Evolutionary conservation across 148 eudicot species (phyloP).

Genomic region (Nepenthes gracilis): DNA sequence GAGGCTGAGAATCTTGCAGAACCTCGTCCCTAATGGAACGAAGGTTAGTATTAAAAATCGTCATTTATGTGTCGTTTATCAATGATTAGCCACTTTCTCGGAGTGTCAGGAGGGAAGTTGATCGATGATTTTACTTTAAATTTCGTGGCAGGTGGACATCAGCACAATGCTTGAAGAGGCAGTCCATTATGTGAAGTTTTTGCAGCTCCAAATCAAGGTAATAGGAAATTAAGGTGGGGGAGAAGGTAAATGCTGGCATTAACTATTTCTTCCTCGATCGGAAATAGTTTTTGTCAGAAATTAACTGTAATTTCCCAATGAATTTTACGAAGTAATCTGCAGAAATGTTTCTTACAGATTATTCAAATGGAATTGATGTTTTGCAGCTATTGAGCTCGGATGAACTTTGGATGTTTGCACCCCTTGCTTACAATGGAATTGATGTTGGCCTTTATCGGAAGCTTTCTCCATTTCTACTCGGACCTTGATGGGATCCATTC

Average conservation of each 20-base stretch:
- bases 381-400: constrained; percentile 67
- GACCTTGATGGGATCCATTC: neutral
- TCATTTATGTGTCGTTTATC: neutral
- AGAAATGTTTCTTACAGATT: no score
- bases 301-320: no score
- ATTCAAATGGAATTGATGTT: neutral
- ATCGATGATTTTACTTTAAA: neutral
- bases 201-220: constrained; percentile 57
- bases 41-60: constrained; percentile 20
- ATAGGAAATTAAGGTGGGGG: neutral
- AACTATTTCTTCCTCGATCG: neutral
- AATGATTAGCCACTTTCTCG: neutral
- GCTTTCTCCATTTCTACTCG: constrained; percentile 23
- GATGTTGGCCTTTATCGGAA: constrained; percentile 37
- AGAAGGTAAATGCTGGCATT: neutral
- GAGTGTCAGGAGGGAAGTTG: neutral
- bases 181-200: constrained; percentile 46
- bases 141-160: constrained; percentile 37
- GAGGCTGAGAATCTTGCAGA: constrained; percentile 40
- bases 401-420: constrained; percentile 71
- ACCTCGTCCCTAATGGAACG: constrained; percentile 60
- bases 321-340: no score
- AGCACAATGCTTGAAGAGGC: constrained; percentile 81
- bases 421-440: constrained; percentile 60
- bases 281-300: neutral